Conservation (phyloP, 129 eudicot species). For the Glebionis coronaria region DNA sequence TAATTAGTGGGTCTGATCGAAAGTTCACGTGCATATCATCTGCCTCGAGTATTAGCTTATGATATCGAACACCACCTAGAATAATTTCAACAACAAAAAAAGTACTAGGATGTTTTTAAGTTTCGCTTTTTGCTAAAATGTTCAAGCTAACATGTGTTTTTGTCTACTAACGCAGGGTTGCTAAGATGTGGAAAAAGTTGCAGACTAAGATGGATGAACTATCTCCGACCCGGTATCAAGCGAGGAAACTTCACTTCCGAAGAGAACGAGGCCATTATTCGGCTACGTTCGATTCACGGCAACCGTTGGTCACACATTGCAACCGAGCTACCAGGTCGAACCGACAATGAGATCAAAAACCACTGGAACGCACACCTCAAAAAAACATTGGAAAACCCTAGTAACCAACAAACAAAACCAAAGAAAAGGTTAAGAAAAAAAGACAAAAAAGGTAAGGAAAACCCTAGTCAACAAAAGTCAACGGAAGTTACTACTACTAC, state of each 20-base stretch:
- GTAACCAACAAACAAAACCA: neutral
- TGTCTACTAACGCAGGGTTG: no score
- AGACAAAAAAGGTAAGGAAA: no score
- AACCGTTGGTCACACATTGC: conserved; percentile 41
- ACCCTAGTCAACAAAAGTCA: conserved; percentile 19
- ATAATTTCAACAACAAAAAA: no score
- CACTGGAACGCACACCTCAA: conserved; percentile 41
- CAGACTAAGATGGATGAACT: conserved; percentile 42
- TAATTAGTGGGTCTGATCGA: no score
- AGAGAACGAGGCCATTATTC: conserved; percentile 32
- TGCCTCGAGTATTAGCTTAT: no score
- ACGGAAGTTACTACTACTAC: conserved; percentile 15
- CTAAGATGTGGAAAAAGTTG: conserved; percentile 46
- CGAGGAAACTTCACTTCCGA: conserved; percentile 41
- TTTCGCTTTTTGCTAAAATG: no score
- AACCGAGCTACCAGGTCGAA: conserved; percentile 34
- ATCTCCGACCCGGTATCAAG: conserved; percentile 44
- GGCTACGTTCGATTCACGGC: conserved; percentile 31
- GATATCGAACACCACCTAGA: no score
- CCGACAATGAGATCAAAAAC: conserved; percentile 41
- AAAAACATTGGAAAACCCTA: conserved; percentile 3
- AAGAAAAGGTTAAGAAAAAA: neutral
- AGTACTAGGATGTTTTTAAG: no score
- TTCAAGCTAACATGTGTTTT: no score
- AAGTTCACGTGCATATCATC: no score